Evolutionary conservation across 2,329 filamentous ascomycete genomes (phyloP), one percentile per base, ranked within the genome.

Genomic region (Coniochaeta hoffmannii): DNA sequence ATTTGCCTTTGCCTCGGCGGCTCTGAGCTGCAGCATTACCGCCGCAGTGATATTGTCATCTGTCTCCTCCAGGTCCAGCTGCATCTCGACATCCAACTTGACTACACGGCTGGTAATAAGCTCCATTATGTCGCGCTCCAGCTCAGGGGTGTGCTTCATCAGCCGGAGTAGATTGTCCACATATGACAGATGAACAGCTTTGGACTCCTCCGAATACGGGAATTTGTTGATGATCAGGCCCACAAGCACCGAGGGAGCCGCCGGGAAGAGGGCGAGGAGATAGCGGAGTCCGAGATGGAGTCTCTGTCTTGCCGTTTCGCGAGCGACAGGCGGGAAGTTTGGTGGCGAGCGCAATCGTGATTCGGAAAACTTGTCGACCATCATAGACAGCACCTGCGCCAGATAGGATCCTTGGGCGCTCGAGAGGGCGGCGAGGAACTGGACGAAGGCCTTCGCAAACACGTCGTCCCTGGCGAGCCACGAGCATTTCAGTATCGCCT

Each of bases 71-170:
- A 97, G 76, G 65, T 97, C 92, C 52, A 92, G 82, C 71, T 97
- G 93, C 70, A 97, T 94, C 67, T 97, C 89, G 1, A 96, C 90
- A 67, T 99, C 94, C 57, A 97, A 89, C 71, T 94, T 94, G 65
- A 97, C 90, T 8, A 97, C 79, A 59, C 89, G 86, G 62, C 93
- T 88, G 41, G 91, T 87, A 50, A 97, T 87, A 12, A 96, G 75
- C 55, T 90, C 86, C 60, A 96, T 79, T 24, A 97, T 85, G 58
- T 95, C 89, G 8, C 87, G 83, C 58, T 87, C 86, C 34, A 97
- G 74, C 57, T 89, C 86, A 0, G 90, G 86, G 1, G 88, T 83
- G 66, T 96, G 96, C 51, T 84, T 79, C 54, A 88, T 85, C 32
- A 97, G 76, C 57, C 80, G 82, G 26, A 97, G 75, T 10, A 97